A percentile compares a stretch with the other conserved stretches of the same genome.
Evolutionary conservation across 78 protist genomes (phyloP).

Genomic region (Dictyostelium intermedium): DNA sequence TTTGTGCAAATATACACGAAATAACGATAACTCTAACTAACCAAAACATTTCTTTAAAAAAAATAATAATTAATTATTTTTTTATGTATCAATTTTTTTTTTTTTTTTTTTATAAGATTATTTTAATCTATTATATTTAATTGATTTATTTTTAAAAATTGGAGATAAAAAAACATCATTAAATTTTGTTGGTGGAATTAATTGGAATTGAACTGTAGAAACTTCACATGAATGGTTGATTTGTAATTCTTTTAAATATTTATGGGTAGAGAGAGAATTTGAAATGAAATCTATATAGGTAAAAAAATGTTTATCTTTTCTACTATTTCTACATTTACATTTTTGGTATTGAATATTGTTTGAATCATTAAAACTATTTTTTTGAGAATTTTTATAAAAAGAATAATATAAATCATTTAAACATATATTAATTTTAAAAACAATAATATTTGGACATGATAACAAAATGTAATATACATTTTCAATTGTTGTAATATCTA

Average conservation of each 20-base stretch:
- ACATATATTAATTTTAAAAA: background rate
- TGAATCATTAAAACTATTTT: background rate
- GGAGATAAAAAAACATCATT: background rate
- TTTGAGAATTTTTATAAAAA: background rate
- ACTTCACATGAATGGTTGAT: background rate
- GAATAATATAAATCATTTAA: background rate
- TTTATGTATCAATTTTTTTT: no score
- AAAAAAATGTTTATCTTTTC: no score
- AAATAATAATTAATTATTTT: no score
- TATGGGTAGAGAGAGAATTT: background rate
- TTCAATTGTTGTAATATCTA: background rate
- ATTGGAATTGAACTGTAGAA: background rate
- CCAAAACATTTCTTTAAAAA: background rate
- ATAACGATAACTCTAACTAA: background rate
- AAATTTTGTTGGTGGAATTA: background rate
- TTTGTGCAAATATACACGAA: background rate
- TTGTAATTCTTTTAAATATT: no score
- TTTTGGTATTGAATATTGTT: no score
- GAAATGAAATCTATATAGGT: background rate
- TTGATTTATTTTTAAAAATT: background rate
- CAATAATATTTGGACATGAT: background rate
- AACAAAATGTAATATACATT: no score
- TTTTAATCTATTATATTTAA: background rate
- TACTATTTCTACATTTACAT: background rate
- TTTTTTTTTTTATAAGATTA: no score